A percentile compares a stretch with the other conserved stretches of the same genome.
phyloP scores from a whole-genome alignment of 257 asterid genomes.

The Gynochthodes officinalis region DNA sequence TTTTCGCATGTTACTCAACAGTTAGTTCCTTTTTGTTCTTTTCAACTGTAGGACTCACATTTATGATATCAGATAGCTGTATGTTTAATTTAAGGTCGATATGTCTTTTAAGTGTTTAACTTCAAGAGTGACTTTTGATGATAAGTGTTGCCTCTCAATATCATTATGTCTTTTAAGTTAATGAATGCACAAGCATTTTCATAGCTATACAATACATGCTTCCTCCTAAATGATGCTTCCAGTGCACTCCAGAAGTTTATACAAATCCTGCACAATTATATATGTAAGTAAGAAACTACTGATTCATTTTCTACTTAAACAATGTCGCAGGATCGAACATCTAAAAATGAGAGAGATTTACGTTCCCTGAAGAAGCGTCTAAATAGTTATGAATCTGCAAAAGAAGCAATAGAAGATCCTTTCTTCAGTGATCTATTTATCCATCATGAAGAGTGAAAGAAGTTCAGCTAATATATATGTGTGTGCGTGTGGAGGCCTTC shows the following conservation, averaged over 20 bases:
- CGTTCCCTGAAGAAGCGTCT: constrained; percentile 75
- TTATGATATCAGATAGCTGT: not conserved
- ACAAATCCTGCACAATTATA: not conserved
- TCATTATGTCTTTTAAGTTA: not conserved
- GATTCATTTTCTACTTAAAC: not conserved
- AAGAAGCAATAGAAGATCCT: constrained; percentile 61
- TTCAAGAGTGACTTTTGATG: too few relatives aligned
- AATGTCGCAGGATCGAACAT: constrained; percentile 56
- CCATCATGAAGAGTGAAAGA: constrained; percentile 23
- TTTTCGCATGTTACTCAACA: not conserved
- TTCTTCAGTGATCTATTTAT: constrained; percentile 55
- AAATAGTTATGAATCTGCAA: constrained; percentile 62
- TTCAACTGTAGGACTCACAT: not conserved
- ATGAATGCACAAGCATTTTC: not conserved
- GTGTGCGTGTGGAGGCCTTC: not conserved
- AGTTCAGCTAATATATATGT: constrained; percentile 7
- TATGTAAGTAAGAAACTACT: not conserved
- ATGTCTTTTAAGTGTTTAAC: too few relatives aligned
- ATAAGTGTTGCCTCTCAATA: not conserved
- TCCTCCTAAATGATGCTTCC: not conserved
- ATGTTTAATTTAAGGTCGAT: not conserved
- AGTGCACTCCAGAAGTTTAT: not conserved
- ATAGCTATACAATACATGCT: not conserved
- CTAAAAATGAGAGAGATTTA: constrained; percentile 64
- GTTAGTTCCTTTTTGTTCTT: not conserved